Percentiles rank a stretch among this genome's conserved stretches.
Evolutionary conservation across 257 asterid species (phyloP).

Genomic region (Salvia hispanica): DNA sequence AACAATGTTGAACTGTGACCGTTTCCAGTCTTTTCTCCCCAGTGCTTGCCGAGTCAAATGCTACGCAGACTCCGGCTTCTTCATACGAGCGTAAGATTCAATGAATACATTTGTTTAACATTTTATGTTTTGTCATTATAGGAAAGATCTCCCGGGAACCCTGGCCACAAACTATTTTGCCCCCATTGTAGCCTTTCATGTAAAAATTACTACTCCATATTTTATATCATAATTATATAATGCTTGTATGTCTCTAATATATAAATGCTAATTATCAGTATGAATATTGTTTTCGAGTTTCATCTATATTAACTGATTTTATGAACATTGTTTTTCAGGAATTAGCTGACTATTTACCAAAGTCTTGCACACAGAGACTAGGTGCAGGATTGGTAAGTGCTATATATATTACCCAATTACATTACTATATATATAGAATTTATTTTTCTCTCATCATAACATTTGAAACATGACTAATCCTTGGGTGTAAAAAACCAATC

Average conservation of each 20-base stretch:
- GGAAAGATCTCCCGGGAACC: slow-evolving; percentile 29
- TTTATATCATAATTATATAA: no score
- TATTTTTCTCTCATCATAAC: background rate
- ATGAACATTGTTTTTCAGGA: slow-evolving; percentile 6
- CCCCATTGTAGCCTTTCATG: background rate
- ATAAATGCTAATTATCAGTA: no score
- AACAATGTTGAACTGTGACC: slow-evolving; percentile 46
- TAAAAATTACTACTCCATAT: no score
- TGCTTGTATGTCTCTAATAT: background rate
- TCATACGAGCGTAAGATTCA: slow-evolving; percentile 37
- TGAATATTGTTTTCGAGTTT: no score
- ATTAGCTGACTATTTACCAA: background rate
- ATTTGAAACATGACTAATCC: background rate
- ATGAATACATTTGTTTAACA: background rate
- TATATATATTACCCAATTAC: background rate
- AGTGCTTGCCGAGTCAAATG: slow-evolving; percentile 37
- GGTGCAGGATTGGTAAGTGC: slow-evolving; percentile 29
- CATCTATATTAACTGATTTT: no score
- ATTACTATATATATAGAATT: background rate
- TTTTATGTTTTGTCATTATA: background rate
- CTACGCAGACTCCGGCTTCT: slow-evolving; percentile 48
- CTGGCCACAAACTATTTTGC: background rate
- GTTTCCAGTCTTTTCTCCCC: slow-evolving; percentile 33
- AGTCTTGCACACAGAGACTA: slow-evolving; percentile 21
- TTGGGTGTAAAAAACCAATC: background rate